A percentile compares a stretch with the other conserved stretches of the same genome.
Evolutionary conservation across 805 yeast species (phyloP).

Genomic region (Teunomyces kruisii): DNA sequence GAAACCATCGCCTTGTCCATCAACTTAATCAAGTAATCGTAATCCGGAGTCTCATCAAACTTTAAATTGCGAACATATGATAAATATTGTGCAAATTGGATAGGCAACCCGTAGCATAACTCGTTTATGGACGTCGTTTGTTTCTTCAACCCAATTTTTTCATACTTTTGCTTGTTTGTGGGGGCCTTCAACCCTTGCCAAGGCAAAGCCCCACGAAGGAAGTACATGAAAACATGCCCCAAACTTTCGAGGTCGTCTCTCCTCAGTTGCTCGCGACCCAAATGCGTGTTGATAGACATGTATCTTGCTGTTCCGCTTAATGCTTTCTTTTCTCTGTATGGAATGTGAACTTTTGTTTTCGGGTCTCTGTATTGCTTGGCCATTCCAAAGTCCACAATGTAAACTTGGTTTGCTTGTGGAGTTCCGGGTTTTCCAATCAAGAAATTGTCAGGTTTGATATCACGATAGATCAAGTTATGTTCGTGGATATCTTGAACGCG

Average conservation of each 20-base stretch:
- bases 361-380: slow-evolving; percentile 98
- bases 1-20: slow-evolving; percentile 77
- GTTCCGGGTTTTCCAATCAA: slow-evolving; percentile 87
- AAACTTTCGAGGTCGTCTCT: slow-evolving; percentile 95
- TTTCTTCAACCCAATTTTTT: slow-evolving; percentile 95
- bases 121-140: slow-evolving; percentile 85
- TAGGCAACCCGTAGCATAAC: slow-evolving; percentile 84
- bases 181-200: slow-evolving; percentile 99
- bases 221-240: slow-evolving; percentile 96
- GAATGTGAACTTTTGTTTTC: slow-evolving; percentile 90
- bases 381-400: slow-evolving; percentile 97
- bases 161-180: slow-evolving; percentile 95
- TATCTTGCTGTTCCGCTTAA: slow-evolving; percentile 98
- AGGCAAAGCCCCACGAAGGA: slow-evolving; percentile 89
- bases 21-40: slow-evolving; percentile 77
- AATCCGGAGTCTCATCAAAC: slow-evolving; percentile 94
- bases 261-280: slow-evolving; percentile 95
- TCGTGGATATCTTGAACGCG: slow-evolving; percentile 85
- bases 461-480: slow-evolving; percentile 89
- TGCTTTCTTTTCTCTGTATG: slow-evolving; percentile 94
- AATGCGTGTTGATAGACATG: slow-evolving; percentile 95
- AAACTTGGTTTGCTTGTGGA: slow-evolving; percentile 79
- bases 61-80: slow-evolving; percentile 83
- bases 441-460: slow-evolving; percentile 96
- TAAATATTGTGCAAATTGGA: slow-evolving; percentile 89